Percentiles rank a stretch among this genome's conserved stretches.
phyloP scores from a whole-genome alignment of 352 stramenopile species.

The Globisporangium nodosum region DNA sequence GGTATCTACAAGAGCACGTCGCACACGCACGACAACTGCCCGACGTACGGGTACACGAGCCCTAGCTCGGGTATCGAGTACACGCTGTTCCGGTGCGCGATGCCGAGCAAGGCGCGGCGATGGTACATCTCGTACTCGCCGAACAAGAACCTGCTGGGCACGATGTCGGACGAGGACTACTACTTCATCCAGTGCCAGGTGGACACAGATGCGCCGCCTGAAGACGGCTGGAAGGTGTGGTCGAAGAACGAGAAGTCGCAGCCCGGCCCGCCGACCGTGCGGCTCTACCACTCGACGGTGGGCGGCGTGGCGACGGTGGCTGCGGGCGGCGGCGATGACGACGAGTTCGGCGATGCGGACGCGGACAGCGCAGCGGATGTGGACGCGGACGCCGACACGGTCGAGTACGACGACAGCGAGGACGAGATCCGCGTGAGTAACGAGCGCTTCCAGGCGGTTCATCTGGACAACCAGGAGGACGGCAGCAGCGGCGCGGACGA shows the following conservation, averaged over 20 bases:
- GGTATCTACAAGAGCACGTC: conserved; percentile 90
- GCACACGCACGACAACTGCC: conserved; percentile 68
- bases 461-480: conserved; percentile 82
- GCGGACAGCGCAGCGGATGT: conserved; percentile 67
- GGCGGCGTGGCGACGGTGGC: conserved; percentile 13
- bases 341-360: conserved; percentile 18
- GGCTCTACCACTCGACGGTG: conserved; percentile 66
- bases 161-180: conserved; percentile 83
- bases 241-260: conserved; percentile 81
- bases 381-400: conserved; percentile 71
- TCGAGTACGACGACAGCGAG: conserved; percentile 88
- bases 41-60: conserved; percentile 54
- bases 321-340: neutral
- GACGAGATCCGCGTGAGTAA: conserved; percentile 89
- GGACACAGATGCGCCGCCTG: conserved; percentile 71
- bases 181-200: conserved; percentile 83
- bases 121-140: conserved; percentile 98
- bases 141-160: conserved; percentile 81
- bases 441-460: conserved; percentile 84
- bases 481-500: conserved; percentile 61
- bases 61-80: conserved; percentile 71
- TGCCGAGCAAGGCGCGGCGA: conserved; percentile 96
- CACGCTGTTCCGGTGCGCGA: conserved; percentile 96
- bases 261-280: conserved; percentile 53
- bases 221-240: conserved; percentile 83